Evolutionary conservation across 225 moss, liverwort and hornwort species (phyloP).

Genomic region (Polytrichum commune): DNA sequence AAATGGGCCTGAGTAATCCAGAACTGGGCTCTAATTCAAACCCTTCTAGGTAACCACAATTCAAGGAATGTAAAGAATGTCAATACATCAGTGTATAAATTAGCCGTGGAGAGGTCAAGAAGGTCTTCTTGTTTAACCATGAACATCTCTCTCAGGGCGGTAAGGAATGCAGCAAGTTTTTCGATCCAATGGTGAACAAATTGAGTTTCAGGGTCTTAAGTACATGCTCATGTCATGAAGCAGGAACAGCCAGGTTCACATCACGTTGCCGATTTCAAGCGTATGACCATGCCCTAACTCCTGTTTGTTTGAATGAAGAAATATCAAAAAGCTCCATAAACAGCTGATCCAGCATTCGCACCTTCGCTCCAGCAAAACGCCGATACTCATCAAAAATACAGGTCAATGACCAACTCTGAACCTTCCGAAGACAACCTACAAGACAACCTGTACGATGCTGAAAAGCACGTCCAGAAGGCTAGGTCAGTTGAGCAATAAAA

Average conservation of each 20-base stretch:
- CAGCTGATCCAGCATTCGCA: constrained; percentile 95
- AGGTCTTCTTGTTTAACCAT: too few species aligned
- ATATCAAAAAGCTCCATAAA: constrained; percentile 98
- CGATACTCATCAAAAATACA: constrained; percentile 98
- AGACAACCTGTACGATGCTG: constrained; percentile 96
- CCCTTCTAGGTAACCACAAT: too few species aligned
- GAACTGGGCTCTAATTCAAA: too few species aligned
- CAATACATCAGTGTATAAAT: too few species aligned
- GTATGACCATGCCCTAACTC: constrained; percentile 67
- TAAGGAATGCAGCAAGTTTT: too few species aligned
- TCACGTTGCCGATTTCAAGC: constrained; percentile 60
- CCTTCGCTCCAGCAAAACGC: constrained; percentile 95
- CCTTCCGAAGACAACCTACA: constrained; percentile 93
- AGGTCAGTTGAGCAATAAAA: too few species aligned
- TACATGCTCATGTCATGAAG: constrained; percentile 21
- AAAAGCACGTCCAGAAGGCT: constrained; percentile 3
- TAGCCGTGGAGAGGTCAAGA: too few species aligned
- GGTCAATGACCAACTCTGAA: constrained; percentile 96
- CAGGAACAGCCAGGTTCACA: constrained; percentile 31
- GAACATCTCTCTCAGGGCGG: too few species aligned
- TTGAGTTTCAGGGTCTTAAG: too few species aligned
- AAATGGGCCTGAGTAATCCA: too few species aligned
- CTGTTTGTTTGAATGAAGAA: constrained; percentile 80
- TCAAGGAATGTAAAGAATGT: too few species aligned
- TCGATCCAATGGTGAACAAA: too few species aligned